Base-by-base conservation (phyloP, 805 yeast genomes). In the Lipomyces anomalus region DNA sequence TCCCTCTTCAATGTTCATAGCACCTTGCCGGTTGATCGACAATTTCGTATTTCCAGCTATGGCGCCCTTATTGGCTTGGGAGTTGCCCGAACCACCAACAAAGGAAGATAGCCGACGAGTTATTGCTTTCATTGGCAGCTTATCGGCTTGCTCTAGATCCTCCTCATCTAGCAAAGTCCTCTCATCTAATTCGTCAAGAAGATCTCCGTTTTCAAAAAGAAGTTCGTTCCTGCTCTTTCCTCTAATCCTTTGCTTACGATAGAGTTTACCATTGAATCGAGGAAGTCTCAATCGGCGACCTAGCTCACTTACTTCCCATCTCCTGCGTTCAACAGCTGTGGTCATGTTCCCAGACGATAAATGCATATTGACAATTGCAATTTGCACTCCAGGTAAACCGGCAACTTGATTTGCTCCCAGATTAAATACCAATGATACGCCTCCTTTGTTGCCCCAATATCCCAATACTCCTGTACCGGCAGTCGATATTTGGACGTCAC, bases 361-460 rank as follows among this genome's bases (percentile, higher is more conserved):
- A 58, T 78, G 84, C 56, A 78, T 68, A 52, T 79, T 75, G 18
- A 78, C 59, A 6, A 75, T 59, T 3, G 57, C 55, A 39, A 69
- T 38, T 22, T 61, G 58, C 6, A 63, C 54, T 4, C 70, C 63
- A 3, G 58, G 43, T 22, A 44, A 45, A 9, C 48, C 58, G 4
- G 55, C 55, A 20, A 50, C 32, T 6, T 55, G 59, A 32, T 70
- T 65, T 6, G 56, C 61, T 2, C 76, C 77, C 21, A 75, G 48
- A 7, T 50, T 61, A 49, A 79, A 68, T 22, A 64, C 62, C 20
- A 76, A 62, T 16, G 70, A 61, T 11, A 76, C 74, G 3, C 80
- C 79, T 2, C 84, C 84, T 55, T 78, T 78, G 61, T 78, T 78
- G 16, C 81, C 82, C 76, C 80, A 78, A 21, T 70, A 54, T 22